Evolutionary conservation across 176 grass and related monocot genomes (phyloP), one percentile per base, ranked within the genome.

Genomic region (Aegilops sharonensis): DNA sequence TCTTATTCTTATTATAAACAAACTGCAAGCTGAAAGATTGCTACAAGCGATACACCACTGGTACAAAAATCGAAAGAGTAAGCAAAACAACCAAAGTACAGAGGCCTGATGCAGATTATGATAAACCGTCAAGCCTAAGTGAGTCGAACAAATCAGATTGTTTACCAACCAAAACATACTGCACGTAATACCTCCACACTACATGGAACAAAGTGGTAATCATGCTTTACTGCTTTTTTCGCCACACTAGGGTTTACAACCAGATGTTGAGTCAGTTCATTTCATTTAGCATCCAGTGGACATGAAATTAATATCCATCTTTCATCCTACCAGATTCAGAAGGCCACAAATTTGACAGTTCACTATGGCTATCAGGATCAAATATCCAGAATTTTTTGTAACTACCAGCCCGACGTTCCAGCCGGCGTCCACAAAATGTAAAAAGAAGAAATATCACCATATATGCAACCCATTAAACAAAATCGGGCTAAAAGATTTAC

Each of bases 111-210:
- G 27, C 20, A 68, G 75, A 62, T 63, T 31, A 40, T 2, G 9
- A 48, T 64, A 54, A 54, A 65, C 14, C 57, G 27, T 21, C 6
- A 30, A 76, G 5, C 43, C 14, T 83, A 64, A 24, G 3, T 56
- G 50, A 54, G 40, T 43, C 69, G 31, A 83, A 6, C 10, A 78
- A 18, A 3, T 72, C 20, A 66, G 13, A 42, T 15, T 27, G 32
- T 89, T 61, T 60, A 75, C 21, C 31, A 43, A 73, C 15, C 11
- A 48, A 20, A 29, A 12, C 59, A 80, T 78, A 66, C n/a, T 74
- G 43, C 34, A 76, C 25, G 21, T 5, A 8, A 59, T 67, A 90
- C 18, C 23, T 57, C 13, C 65, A 45, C 12, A 30, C 27, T 21
- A 32, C n/a, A 42, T 12, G 76, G 11, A 42, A 47, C 6, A 17